Evolutionary conservation across 768 basidiomycete species (phyloP).

Genomic region (Crassisporium funariophilum): DNA sequence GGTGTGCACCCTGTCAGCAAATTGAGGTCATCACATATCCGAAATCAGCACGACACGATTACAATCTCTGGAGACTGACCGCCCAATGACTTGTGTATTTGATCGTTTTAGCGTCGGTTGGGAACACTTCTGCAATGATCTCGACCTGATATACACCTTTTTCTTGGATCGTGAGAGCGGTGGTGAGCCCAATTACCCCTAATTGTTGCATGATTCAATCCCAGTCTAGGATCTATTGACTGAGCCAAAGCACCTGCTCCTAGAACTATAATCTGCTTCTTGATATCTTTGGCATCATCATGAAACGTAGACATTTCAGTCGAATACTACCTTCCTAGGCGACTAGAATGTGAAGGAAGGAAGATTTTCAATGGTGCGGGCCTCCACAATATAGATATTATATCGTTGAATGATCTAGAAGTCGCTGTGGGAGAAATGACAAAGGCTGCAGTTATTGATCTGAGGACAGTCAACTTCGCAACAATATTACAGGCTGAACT

Average conservation of each 20-base stretch:
- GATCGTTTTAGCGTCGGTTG: slow-evolving; percentile 66
- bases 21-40: slow-evolving; percentile 1
- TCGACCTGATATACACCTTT: slow-evolving; percentile 61
- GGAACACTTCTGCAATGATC: slow-evolving; percentile 68
- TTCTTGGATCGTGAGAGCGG: slow-evolving; percentile 69
- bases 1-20: slow-evolving; percentile 68
- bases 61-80: slow-evolving; percentile 39
- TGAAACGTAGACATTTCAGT: too few relatives aligned
- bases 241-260: slow-evolving; percentile 19
- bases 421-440: too few relatives aligned
- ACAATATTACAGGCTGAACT: too few relatives aligned
- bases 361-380: too few relatives aligned
- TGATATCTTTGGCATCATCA: too few relatives aligned
- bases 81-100: slow-evolving; percentile 84
- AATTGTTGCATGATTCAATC: background rate
- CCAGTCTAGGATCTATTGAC: background rate
- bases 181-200: slow-evolving; percentile 80
- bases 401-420: too few relatives aligned
- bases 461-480: too few relatives aligned
- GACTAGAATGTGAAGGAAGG: too few relatives aligned
- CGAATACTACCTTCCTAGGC: too few relatives aligned
- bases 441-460: too few relatives aligned
- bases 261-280: slow-evolving; percentile 41
- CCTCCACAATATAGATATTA: too few relatives aligned
- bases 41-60: background rate